Evolutionary conservation across 2,329 filamentous ascomycete species (phyloP), one percentile per base, ranked within the genome.

Genomic region (Paecilomyces variotii): DNA sequence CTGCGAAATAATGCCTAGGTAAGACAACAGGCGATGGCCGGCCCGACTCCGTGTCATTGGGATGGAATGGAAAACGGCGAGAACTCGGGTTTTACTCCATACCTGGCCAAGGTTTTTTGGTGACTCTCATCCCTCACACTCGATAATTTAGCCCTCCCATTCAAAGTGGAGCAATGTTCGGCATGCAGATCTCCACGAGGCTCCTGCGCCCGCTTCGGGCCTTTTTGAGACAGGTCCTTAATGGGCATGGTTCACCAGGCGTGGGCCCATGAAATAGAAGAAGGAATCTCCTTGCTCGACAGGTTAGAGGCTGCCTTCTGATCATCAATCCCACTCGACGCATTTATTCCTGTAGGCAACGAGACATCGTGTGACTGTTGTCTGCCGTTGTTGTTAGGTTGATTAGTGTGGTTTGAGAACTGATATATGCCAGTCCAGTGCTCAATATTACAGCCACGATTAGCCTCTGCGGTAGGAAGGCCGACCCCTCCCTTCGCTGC

Each of bases 401-500:
- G 49, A 53, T 49, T 39, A 56, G 39, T 53, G 51, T 60, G 27
- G 19, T 53, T 55, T 35, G 32, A 58, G 51, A 34, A 58, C 50
- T 53, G 53, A 57, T 45, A 58, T 57, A 57, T 55, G 53, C 50
- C 50, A 52, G 50, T 24, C 6, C 19, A 10, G 50, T 52, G 50
- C 58, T 55, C 59, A 59, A 62, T 55, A 54, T 54, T 45, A 61
- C 62, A 51, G 59, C 59, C 56, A 61, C 58, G 53, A 58, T 60
- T 62, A 62, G 54, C 61, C 61, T 59, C 61, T 64, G 60, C 61
- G 60, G 59, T 60, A 49, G 56, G 53, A 59, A 56, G 39, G 50
- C 56, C 51, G 56, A 59, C 65, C 66, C 65, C 65, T 67, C 66
- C 62, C 59, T 60, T 59, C 51, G 52, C 50, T 61, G 56, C 57